These are phyloP conservation scores for Stephanodiscus minutulus DNA, from an alignment of 108 stramenopile genomes.

Conservation along the genomic window DNA sequence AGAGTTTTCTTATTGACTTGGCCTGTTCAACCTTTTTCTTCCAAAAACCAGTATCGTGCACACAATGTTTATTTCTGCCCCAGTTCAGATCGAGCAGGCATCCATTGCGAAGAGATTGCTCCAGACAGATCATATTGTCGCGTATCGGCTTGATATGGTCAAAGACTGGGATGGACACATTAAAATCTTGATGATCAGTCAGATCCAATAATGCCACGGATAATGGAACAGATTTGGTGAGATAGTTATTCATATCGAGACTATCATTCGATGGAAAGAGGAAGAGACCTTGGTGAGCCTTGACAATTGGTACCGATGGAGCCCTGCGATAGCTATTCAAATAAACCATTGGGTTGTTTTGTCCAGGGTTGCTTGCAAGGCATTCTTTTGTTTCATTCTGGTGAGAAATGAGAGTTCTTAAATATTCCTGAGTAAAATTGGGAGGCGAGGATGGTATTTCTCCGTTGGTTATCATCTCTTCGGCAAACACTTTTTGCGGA, in stretches of 20 bases:
- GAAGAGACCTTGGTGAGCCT: slow-evolving; percentile 31
- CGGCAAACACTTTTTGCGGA: slow-evolving; percentile 19
- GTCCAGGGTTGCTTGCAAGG: slow-evolving; percentile 16
- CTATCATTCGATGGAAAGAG: not conserved
- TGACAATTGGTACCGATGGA: slow-evolving; percentile 30
- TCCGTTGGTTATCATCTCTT: not conserved
- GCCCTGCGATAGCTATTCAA: slow-evolving; percentile 38
- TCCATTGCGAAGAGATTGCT: slow-evolving; percentile 44
- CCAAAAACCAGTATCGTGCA: slow-evolving; percentile 45
- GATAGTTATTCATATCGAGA: slow-evolving; percentile 16
- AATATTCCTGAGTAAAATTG: not conserved
- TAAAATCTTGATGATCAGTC: slow-evolving; percentile 2
- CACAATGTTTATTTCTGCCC: slow-evolving; percentile 35
- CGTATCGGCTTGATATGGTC: slow-evolving; percentile 58
- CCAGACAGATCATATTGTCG: slow-evolving; percentile 59
- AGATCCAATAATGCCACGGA: slow-evolving; percentile 10
- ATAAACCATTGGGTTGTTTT: slow-evolving; percentile 31
- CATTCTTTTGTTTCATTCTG: slow-evolving; percentile 17
- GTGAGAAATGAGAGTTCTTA: slow-evolving; percentile 5
- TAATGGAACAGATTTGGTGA: slow-evolving; percentile 11
- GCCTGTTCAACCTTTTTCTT: slow-evolving; percentile 38
- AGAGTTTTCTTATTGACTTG: slow-evolving; percentile 50
- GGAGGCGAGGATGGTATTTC: not conserved
- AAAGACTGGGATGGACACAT: slow-evolving; percentile 26
- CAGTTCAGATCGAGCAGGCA: slow-evolving; percentile 62